Base-by-base conservation (phyloP, 345 rosid genomes). In the Lenwebbia sp. region DNA sequence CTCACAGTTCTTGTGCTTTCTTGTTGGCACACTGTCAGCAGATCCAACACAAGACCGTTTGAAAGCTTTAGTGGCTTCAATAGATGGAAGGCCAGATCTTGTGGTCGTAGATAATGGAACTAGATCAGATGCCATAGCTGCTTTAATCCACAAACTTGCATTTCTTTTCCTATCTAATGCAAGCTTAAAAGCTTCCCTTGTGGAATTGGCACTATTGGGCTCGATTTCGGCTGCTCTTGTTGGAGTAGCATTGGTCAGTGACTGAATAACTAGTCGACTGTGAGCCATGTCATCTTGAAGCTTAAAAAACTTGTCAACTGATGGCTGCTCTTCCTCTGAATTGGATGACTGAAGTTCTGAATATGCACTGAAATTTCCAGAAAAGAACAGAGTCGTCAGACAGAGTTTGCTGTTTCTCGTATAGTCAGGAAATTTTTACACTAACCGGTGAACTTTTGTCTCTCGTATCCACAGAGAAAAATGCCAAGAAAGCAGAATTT, bases 81-180 rank as follows among this genome's bases (percentile, higher is more conserved):
- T 70, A 7, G 52, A 83, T 86, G 84, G 82, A 30, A 89, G 87
- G 83, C 83, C 85, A 19, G 78, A 70, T 19, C 78, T 70, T 33
- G 78, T 0, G 13, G 25, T 70, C 13, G 13, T 19, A 33, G 78
- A 19, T 70, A 70, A 70, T 70, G 78, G 78, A 70, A 70, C 78
- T 19, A 96, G 94, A 89, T 96, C 94, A 21, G 90, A 91, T 74
- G 92, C 95, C 51, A 93, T 54, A 8, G 96, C 95, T 74, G 93
- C 89, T 93, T 92, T 93, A 82, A 92, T 88, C 93, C 96, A 94
- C 53, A 88, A 86, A 50, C 83, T 75, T 19, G 95, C 94, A 86
- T 91, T 93, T 86, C 87, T 88, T 82, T 87, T 92, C 86, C 94
- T 90, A 5, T 94, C 94, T 7, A 86, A 58, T 44, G 92, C 90